Evolutionary conservation across 768 basidiomycete species (phyloP), one percentile per base, ranked within the genome.

Genomic region (Auriscalpium orientale): DNA sequence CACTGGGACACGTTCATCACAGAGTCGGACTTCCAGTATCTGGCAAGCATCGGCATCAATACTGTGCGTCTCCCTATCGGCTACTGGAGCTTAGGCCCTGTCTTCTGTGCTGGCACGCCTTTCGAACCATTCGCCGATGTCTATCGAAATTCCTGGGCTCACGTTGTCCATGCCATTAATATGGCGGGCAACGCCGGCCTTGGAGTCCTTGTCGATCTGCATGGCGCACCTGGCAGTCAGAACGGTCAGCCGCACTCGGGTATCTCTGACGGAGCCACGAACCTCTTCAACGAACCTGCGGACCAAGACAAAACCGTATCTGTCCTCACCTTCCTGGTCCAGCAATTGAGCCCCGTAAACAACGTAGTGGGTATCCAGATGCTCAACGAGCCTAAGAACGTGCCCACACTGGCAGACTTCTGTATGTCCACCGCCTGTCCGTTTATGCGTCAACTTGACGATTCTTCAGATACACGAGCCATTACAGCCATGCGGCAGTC

Each of bases 1-100:
- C 89, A 91, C 68, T 91, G 88, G 87, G 84, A 89, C 66, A 76
- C 71, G 0, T 91, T 84, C 78, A 79, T 91, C 57, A 76, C 70
- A 8, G 78, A 84, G 45, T 67, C 72, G 1, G 89, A 91, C 66
- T 86, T 85, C 73, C 66, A 71, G 4, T 87, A 83, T 74, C 75
- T 91, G 18, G 73, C 73, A 0, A 67, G 70, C 34, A 71, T 75
- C 13, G 83, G 83, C 1, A 75, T 86, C 65, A 86, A 85, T 58
- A 75, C 80, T 21, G 80, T 85, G 40, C 74, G 85, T 33, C 74
- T 79, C 44, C 78, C 79, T 8, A 80, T 83, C 49, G 74, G 84
- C 38, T 76, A 76, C 62, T 81, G 78, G 78, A 69, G 61, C 51
- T 65, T 79, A 58, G 69, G 78, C 64, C 67, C 71, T 68, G 47